These are phyloP conservation scores for Dactylorhiza incarnata DNA, from an alignment of 106 monocot genomes.

Conservation along the genomic window DNA sequence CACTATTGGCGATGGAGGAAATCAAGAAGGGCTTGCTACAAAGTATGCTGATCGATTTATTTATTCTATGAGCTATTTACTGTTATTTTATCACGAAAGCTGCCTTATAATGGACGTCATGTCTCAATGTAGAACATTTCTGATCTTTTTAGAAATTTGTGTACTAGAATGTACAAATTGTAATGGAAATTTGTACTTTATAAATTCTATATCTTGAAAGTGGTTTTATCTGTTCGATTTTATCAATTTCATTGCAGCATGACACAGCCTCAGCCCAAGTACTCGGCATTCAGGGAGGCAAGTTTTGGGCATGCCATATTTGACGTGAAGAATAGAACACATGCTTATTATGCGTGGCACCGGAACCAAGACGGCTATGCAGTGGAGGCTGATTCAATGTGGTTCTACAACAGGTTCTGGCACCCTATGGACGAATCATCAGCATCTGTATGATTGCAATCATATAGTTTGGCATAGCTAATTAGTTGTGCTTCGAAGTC, in stretches of 20 bases:
- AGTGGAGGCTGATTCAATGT: constrained; percentile 32
- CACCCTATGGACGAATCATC: constrained; percentile 7
- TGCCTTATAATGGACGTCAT: background rate
- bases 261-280: constrained; percentile 28
- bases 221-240: background rate
- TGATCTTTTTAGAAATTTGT: no score
- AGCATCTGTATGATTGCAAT: constrained; percentile 1
- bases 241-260: constrained; percentile 17
- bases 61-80: background rate
- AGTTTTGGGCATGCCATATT: constrained; percentile 56
- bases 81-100: background rate
- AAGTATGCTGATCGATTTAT: constrained; percentile 24
- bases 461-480: background rate
- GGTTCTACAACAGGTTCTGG: constrained; percentile 39
- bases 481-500: background rate
- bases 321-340: constrained; percentile 41
- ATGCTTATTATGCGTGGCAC: constrained; percentile 47
- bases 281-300: constrained; percentile 49
- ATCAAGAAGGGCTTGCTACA: constrained; percentile 47
- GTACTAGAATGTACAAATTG: no score
- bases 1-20: constrained; percentile 65
- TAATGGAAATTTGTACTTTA: no score
- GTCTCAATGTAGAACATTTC: background rate
- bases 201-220: no score
- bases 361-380: constrained; percentile 37